A percentile compares a stretch with the other conserved stretches of the same genome.
These are phyloP conservation scores for Cyphellophora attinorum DNA, from an alignment of 2,329 filamentous ascomycete genomes.

Conservation along the genomic window DNA sequence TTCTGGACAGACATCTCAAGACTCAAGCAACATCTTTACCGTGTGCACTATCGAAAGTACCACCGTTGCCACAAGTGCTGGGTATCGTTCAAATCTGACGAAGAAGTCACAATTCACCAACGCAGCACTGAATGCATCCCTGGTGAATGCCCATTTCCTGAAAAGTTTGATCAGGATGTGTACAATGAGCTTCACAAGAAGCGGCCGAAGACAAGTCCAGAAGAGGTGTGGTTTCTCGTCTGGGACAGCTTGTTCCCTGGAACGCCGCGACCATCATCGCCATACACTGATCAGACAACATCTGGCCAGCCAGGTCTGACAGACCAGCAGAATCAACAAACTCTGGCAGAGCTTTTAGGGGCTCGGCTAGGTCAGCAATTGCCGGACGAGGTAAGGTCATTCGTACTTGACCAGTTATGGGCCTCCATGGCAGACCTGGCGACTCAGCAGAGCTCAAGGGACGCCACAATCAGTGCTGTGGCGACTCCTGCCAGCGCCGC, in stretches of 20 bases:
- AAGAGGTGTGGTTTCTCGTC: constrained; percentile 17
- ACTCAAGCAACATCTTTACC: constrained; percentile 18
- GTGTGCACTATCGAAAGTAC: constrained; percentile 14
- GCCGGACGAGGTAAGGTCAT: not conserved
- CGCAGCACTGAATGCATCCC: constrained; percentile 6
- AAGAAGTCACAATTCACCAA: constrained; percentile 11
- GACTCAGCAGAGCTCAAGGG: not conserved
- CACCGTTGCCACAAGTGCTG: constrained; percentile 15
- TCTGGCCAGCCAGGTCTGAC: not conserved
- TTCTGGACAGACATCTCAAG: constrained; percentile 17
- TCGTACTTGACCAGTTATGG: not conserved
- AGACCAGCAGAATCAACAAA: constrained; percentile 4
- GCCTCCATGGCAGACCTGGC: not conserved
- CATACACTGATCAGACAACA: constrained; percentile 13
- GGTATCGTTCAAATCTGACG: constrained; percentile 9
- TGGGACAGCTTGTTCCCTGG: constrained; percentile 16
- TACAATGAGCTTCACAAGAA: constrained; percentile 15
- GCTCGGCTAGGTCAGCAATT: not conserved
- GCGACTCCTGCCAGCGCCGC: not conserved
- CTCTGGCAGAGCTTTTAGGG: not conserved
- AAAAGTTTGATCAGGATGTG: constrained; percentile 15
- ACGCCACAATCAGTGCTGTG: not conserved
- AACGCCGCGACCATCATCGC: constrained; percentile 10
- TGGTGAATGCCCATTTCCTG: constrained; percentile 15
- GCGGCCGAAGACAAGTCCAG: constrained; percentile 10